Evolutionary conservation across 2,329 filamentous ascomycete genomes (phyloP).

Genomic region (Aaosphaeria pasadenensis): DNA sequence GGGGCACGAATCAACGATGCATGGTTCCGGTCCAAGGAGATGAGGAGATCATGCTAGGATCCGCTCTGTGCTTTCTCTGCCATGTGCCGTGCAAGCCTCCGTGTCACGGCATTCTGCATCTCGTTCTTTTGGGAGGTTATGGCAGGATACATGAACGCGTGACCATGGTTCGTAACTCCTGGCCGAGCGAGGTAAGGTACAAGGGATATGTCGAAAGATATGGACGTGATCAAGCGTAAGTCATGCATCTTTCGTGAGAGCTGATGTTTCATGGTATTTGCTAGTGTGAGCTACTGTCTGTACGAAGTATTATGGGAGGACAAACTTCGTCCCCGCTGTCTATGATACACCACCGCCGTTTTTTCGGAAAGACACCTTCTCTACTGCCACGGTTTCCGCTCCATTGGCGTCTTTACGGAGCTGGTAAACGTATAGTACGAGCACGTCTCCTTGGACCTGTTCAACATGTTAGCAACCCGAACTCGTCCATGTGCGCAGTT

Average conservation of each 20-base stretch:
- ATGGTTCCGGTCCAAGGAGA: no score
- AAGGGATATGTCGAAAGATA: no score
- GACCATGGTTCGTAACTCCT: no score
- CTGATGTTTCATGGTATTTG: neutral
- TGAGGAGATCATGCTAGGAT: no score
- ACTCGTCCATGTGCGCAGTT: neutral
- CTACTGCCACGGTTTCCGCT: conserved; percentile 52
- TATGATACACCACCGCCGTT: conserved; percentile 41
- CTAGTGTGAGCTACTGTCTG: neutral
- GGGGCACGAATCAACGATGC: no score
- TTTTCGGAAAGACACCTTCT: conserved; percentile 57
- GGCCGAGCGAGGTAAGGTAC: no score
- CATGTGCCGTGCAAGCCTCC: no score
- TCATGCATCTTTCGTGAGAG: conserved; percentile 3
- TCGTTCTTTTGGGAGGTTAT: no score
- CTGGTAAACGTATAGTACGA: conserved; percentile 90
- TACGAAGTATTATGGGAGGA: neutral
- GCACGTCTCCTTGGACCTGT: conserved; percentile 90
- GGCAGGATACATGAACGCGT: no score
- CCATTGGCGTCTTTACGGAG: conserved; percentile 52
- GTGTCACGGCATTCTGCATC: no score
- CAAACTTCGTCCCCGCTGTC: neutral
- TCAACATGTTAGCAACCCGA: conserved; percentile 1
- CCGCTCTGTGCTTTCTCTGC: no score
- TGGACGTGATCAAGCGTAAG: neutral